Evolutionary conservation across 768 basidiomycete species (phyloP), one percentile per base, ranked within the genome.

Genomic region (Hemileccinum rubropunctum): DNA sequence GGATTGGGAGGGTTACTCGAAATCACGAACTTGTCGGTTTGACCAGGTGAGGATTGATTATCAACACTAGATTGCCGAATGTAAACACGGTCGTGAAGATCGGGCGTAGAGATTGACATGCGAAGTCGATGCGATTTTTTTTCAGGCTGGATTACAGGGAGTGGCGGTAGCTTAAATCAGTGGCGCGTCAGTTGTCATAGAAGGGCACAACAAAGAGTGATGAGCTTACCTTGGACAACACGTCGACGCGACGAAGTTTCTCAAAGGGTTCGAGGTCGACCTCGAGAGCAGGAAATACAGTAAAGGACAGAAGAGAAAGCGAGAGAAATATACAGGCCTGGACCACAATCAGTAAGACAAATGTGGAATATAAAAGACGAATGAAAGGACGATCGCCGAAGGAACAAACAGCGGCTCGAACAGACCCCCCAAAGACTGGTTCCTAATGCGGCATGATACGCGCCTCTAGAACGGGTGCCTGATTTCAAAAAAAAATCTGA

Each of bases 1-100:
- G 83, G 81, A 61, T 86, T 88, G 12, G 86, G 86, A 6, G 86
- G 86, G 56, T 87, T 88, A 58, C 65, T 80, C 15, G 85, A 88
- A 45, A 86, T 72, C 5, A 80, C 74, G 52, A 81, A 84, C 30
- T 77, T 76, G 40, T 68, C 62, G 3, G 52, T 37, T 11, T 63
- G 66, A 15, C 50, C 12, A 4, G 42, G 28, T 0, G 45, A 30
- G 9, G 39, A 2, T 7, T 42, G 55, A 5, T 42, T 27, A 13
- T 54, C 48, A 0, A 32, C 3, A 6, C 13, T 10, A n/a, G 43
- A 23, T 20, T 48, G 55, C n/a, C 54, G 53, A 7, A 42, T 35
- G n/a, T 45, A 53, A 26, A 56, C 36, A 33, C 45, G 60, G 17
- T 55, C 56, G 36, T 70, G 68, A 35, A 70, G 59, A 37, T 70